Evolutionary conservation across 495 filamentous ascomycete species (phyloP).

Genomic region (Cetradonia linearis): DNA sequence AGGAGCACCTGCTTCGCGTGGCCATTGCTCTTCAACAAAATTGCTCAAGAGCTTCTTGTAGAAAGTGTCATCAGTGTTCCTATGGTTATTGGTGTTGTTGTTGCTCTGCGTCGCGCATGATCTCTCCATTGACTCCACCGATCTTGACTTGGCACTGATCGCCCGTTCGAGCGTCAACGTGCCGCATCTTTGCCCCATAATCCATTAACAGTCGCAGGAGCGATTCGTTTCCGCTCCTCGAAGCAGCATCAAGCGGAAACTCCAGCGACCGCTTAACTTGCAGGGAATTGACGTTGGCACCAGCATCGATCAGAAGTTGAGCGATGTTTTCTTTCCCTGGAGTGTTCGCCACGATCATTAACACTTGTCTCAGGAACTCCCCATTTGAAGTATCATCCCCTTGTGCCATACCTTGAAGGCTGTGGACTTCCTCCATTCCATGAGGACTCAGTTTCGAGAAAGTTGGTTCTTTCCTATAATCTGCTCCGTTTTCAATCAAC

Average conservation of each 20-base stretch:
- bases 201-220: background rate
- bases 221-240: background rate
- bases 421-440: too few species aligned
- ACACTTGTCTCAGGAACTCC: background rate
- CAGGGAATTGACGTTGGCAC: background rate
- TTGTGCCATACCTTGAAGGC: too few species aligned
- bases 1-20: too few species aligned
- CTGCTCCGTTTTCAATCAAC: background rate
- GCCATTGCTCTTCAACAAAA: too few species aligned
- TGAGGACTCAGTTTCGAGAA: too few species aligned
- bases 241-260: background rate
- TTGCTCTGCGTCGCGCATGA: background rate
- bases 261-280: background rate
- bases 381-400: background rate
- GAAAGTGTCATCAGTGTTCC: too few species aligned
- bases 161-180: background rate
- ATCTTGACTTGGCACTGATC: background rate
- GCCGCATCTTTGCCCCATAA: background rate
- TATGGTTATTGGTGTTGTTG: too few species aligned
- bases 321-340: background rate
- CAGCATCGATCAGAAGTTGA: background rate
- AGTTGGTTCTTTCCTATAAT: too few species aligned
- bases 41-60: background rate
- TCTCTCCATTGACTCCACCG: background rate
- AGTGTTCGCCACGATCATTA: background rate